Conservation (phyloP, 768 basidiomycete genomes). For the Dioszegia aurantiaca region DNA sequence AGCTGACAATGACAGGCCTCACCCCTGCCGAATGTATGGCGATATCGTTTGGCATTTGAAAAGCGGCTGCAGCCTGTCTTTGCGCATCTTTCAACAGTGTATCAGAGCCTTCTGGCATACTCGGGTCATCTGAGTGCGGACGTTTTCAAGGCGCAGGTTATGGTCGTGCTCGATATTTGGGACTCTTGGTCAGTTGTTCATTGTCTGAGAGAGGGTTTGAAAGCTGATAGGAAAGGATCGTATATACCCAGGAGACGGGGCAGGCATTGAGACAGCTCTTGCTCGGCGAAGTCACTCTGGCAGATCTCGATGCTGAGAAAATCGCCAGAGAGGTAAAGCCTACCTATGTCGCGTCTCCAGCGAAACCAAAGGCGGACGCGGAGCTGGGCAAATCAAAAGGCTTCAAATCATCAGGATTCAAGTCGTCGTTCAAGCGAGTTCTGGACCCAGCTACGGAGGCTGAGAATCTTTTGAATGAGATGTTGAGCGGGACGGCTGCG, state of each 20-base stretch:
- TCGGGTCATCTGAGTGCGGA: constrained; percentile 95
- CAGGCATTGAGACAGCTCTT: constrained; percentile 68
- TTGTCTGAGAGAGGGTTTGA: too few species aligned
- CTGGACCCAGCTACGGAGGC: constrained; percentile 20
- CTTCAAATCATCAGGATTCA: constrained; percentile 51
- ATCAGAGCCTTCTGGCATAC: constrained; percentile 70
- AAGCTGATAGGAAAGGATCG: constrained; percentile 62
- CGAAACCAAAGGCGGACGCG: neutral
- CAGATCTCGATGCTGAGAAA: neutral
- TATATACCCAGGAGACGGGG: constrained; percentile 85
- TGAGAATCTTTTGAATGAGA: constrained; percentile 13
- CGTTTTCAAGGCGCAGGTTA: constrained; percentile 90
- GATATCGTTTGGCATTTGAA: constrained; percentile 92
- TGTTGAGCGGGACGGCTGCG: neutral
- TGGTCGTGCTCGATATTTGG: constrained; percentile 87
- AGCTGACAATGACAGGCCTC: constrained; percentile 58
- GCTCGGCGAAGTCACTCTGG: constrained; percentile 54
- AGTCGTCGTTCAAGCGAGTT: constrained; percentile 45
- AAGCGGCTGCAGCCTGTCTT: constrained; percentile 86
- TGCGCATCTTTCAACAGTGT: constrained; percentile 89
- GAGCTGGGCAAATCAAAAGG: constrained; percentile 35
- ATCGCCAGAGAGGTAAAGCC: neutral
- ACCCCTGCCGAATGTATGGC: constrained; percentile 92
- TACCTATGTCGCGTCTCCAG: neutral
- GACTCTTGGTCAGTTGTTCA: constrained; percentile 73